Conservation (phyloP, 1,139 yeast genomes). For the Pichia sp. region DNA sequence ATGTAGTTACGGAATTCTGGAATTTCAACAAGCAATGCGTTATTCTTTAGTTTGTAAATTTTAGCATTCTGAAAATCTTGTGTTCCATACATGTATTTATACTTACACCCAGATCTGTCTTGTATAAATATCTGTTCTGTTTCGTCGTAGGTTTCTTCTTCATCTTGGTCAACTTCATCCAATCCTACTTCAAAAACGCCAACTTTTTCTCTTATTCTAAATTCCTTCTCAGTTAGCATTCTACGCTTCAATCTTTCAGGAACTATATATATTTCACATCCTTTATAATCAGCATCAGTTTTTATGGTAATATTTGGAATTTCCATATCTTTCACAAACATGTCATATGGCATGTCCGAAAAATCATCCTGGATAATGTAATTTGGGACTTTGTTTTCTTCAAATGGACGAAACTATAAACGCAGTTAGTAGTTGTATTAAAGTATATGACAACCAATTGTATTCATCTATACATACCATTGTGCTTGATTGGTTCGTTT, state of each 20-base stretch:
- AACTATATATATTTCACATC: conserved; percentile 5
- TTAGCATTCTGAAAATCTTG: conserved; percentile 20
- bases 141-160: conserved; percentile 43
- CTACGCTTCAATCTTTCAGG: conserved; percentile 9
- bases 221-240: conserved; percentile 1
- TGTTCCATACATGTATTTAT: conserved; percentile 27
- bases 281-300: not conserved
- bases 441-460: no score
- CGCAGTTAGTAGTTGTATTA: conserved; percentile 2
- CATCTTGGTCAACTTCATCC: conserved; percentile 16
- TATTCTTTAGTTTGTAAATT: conserved; percentile 21
- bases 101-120: conserved; percentile 2
- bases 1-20: conserved; percentile 14
- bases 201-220: conserved; percentile 6
- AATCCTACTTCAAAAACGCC: conserved; percentile 3
- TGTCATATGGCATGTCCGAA: conserved; percentile 11
- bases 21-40: conserved; percentile 15
- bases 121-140: conserved; percentile 48
- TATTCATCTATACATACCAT: conserved; percentile 3
- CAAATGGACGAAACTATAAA: conserved; percentile 23
- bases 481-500: not conserved
- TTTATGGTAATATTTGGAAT: conserved; percentile 1
- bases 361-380: conserved; percentile 15
- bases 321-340: conserved; percentile 11
- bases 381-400: conserved; percentile 24